Base-by-base conservation (phyloP, 2,329 filamentous ascomycete species). In the Aspergillus novoparasiticus region DNA sequence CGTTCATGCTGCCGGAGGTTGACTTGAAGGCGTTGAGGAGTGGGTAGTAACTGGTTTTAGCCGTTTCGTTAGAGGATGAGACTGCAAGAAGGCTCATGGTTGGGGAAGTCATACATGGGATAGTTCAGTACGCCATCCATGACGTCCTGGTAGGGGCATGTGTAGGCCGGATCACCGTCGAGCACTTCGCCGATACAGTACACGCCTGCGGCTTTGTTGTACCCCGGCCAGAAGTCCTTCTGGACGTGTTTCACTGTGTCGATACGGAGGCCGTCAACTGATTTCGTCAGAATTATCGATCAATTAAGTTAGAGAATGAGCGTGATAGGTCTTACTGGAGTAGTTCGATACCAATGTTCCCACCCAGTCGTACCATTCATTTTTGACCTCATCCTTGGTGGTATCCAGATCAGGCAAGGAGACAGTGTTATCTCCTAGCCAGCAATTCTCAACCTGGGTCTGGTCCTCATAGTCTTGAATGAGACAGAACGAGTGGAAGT, bases 341-440 rank as follows among this genome's bases (percentile, higher is more conserved):
- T 89, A 91, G 65, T 87, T 85, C 3, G 80, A 72, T 2, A 90
- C 84, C 0, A 90, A 78, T 48, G 78, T 78, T 21, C 72, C 73
- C 68, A 91, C 80, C 89, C 89, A 91, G n/a, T 78, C 74, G 59
- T 86, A 79, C 72, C 85, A 86, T 3, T 85, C 76, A 19, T 73
- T 72, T 30, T 82, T 80, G 11, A 90, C 84, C 1, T 75, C 73
- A 0, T 76, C 59, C 34, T 80, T 78, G 48, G 84, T 81, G 0
- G 89, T 91, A 61, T 86, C 78, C 14, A 91, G 73, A 66, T 91
- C 89, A 0, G 88, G 87, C 0, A 91, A 83, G 0, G 82, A 80
- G n/a, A 86, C 82, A 19, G 79, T 81, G n/a, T 78, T 79, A 62
- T 83, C 81, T 23, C 83, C 84, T 21, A 84, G 76, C 84, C 84